These are phyloP conservation scores for Coprinopsis strossmayeri DNA, from an alignment of 768 basidiomycete genomes.

Conservation along the genomic window DNA sequence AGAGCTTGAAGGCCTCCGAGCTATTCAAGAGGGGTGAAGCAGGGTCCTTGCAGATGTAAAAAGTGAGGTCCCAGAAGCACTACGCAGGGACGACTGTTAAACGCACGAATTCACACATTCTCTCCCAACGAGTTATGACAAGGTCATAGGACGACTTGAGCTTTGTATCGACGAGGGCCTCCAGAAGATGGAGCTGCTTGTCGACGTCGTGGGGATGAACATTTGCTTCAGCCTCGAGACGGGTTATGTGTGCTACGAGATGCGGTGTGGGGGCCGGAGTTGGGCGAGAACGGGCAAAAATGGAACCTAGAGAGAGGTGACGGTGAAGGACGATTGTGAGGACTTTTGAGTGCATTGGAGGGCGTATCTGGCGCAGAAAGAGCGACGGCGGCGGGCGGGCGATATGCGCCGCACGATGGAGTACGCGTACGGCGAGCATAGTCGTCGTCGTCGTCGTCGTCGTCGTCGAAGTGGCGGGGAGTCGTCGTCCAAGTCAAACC, in stretches of 20 bases:
- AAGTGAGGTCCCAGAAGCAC: neutral
- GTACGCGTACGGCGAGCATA: slow-evolving; percentile 11
- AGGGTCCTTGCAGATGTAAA: slow-evolving; percentile 41
- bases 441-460: slow-evolving; percentile 1
- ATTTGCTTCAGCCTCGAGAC: slow-evolving; percentile 74
- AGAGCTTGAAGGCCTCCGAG: slow-evolving; percentile 68
- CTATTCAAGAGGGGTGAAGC: slow-evolving; percentile 64
- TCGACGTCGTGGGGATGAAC: slow-evolving; percentile 60
- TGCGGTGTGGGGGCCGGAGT: slow-evolving; percentile 49
- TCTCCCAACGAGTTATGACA: slow-evolving; percentile 75
- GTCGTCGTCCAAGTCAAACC: neutral
- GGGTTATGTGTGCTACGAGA: slow-evolving; percentile 63
- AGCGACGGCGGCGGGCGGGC: slow-evolving; percentile 3
- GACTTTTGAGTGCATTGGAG: slow-evolving; percentile 10
- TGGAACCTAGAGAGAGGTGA: slow-evolving; percentile 34
- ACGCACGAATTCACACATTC: slow-evolving; percentile 75
- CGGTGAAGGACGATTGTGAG: slow-evolving; percentile 11
- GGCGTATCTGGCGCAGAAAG: slow-evolving; percentile 8
- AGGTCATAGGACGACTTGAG: slow-evolving; percentile 65
- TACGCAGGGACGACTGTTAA: neutral
- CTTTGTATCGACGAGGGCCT: slow-evolving; percentile 58
- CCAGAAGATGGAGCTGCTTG: slow-evolving; percentile 66
- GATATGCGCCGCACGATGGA: slow-evolving; percentile 6
- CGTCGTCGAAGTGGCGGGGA: no score
- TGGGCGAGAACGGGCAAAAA: slow-evolving; percentile 42